Evolutionary conservation across 305 asterid species (phyloP), one percentile per base, ranked within the genome.

Genomic region (Fraxinus sp.): DNA sequence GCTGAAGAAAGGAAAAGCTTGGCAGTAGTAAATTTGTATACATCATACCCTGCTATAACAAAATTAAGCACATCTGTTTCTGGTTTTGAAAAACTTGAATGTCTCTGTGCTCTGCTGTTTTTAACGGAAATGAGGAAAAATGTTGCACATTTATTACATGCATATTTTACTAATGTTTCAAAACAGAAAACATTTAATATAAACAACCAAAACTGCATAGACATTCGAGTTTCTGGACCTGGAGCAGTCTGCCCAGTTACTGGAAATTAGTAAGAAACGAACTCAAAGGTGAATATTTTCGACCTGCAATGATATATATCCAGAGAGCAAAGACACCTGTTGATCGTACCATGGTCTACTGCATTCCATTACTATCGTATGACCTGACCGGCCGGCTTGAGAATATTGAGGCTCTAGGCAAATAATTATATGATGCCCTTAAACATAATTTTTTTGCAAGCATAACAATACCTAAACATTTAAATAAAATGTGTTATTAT

Each of bases 231-330:
- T 49, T 3, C 7, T 3, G 20, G 18, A 13, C 5, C 18, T 49
- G 59, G 59, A 14, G 59, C 59, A 49, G 14, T 49, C 20, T 49
- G 59, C 59, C 59, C 59, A 49, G 18, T 49, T 49, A 49, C 20
- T 3, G 18, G 59, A 44, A 44, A 44, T 11, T 44, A 44, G 55
- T 44, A 11, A 10, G 55, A 44, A 11, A 44, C n/a, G 5, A 44
- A 44, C 55, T 10, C 16, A 44, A 13, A 16, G 76, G 84, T 22
- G 91, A 82, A 80, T 85, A 84, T 76, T 81, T 80, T 0, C 41
- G 91, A 84, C 83, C 94, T 94, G 93, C 88, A 84, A 44, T 44
- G n/a, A 44, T 36, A 36, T 36, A 7, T 9, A 11, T 44, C 55
- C 13, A 46, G 32, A 24, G n/a, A 39, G 37, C 36, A 13, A 30